A percentile compares a stretch with the other conserved stretches of the same genome.
These are phyloP conservation scores for Phytophthora foliorum DNA, from an alignment of 352 stramenopile genomes.

Conservation along the genomic window DNA sequence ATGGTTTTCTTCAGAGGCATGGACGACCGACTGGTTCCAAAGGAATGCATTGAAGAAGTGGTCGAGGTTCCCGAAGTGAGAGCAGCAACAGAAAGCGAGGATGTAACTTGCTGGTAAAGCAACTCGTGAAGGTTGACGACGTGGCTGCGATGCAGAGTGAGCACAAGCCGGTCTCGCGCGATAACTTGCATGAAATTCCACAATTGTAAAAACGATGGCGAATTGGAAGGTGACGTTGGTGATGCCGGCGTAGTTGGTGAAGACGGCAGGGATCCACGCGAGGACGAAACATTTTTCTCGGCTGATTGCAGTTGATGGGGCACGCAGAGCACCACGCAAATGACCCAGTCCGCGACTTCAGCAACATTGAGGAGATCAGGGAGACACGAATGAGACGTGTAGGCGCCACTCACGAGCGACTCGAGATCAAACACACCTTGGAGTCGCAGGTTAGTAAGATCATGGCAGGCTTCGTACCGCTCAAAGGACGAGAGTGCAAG, in stretches of 20 bases:
- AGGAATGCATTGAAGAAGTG: conserved; percentile 19
- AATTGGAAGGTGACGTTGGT: conserved; percentile 3
- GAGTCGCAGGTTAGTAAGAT: conserved; percentile 64
- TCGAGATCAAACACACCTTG: conserved; percentile 64
- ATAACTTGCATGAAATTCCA: conserved; percentile 72
- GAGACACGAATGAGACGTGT: conserved; percentile 37
- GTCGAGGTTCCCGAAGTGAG: not conserved
- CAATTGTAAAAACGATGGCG: conserved; percentile 36
- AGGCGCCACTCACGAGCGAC: conserved; percentile 35
- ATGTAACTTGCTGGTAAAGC: conserved; percentile 65
- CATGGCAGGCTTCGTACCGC: conserved; percentile 52
- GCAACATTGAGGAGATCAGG: conserved; percentile 29
- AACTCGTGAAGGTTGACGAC: conserved; percentile 65
- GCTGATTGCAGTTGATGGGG: conserved; percentile 43
- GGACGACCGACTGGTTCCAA: conserved; percentile 14
- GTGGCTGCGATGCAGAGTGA: conserved; percentile 53
- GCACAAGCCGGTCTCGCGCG: conserved; percentile 56
- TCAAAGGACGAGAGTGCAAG: conserved; percentile 71
- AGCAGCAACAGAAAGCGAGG: conserved; percentile 31
- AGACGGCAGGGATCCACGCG: conserved; percentile 4
- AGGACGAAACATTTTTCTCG: conserved; percentile 10
- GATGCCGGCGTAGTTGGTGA: not conserved
- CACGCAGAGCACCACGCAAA: conserved; percentile 65
- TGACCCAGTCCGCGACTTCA: conserved; percentile 57
- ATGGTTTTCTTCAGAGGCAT: conserved; percentile 53